Evolutionary conservation across 1,284 basidiomycete species (phyloP).

Genomic region (Leccinum idahoense): DNA sequence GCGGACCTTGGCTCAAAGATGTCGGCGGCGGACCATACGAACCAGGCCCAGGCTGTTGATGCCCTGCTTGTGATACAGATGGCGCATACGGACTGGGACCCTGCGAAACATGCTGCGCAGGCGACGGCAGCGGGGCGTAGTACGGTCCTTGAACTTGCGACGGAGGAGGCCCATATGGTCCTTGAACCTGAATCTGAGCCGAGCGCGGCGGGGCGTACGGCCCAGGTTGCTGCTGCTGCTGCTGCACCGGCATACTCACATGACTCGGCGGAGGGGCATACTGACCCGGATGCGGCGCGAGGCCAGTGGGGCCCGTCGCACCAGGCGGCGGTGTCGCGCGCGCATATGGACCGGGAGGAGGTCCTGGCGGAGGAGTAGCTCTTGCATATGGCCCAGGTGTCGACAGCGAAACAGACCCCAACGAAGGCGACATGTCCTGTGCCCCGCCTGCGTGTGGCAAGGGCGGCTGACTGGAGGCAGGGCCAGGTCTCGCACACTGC

Average conservation of each 20-base stretch:
- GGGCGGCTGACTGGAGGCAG: constrained; percentile 37
- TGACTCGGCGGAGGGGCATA: constrained; percentile 30
- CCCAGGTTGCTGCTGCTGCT: constrained; percentile 31
- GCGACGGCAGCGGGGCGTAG: constrained; percentile 27
- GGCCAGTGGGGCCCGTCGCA: constrained; percentile 26
- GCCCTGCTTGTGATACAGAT: constrained; percentile 7
- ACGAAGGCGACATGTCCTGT: constrained; percentile 39
- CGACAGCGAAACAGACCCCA: constrained; percentile 26
- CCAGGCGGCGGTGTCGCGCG: constrained; percentile 40
- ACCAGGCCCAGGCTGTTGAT: constrained; percentile 8
- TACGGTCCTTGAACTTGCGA: constrained; percentile 26
- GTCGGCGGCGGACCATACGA: constrained; percentile 15
- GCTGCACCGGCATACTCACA: constrained; percentile 15
- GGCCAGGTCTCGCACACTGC: constrained; percentile 33
- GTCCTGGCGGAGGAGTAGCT: constrained; percentile 36
- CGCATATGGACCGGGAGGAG: constrained; percentile 33
- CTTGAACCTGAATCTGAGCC: constrained; percentile 8
- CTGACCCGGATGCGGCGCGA: constrained; percentile 22
- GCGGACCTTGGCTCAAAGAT: constrained; percentile 18
- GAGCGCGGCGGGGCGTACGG: constrained; percentile 31
- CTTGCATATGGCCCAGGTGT: constrained; percentile 31
- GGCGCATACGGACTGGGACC: constrained; percentile 18
- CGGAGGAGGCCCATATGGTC: constrained; percentile 17
- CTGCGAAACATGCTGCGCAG: constrained; percentile 6
- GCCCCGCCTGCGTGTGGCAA: constrained; percentile 36